Percentiles rank a stretch among this genome's conserved stretches.
phyloP scores from a whole-genome alignment of 202 grass and related monocot species.

The Saccharum hybrid region DNA sequence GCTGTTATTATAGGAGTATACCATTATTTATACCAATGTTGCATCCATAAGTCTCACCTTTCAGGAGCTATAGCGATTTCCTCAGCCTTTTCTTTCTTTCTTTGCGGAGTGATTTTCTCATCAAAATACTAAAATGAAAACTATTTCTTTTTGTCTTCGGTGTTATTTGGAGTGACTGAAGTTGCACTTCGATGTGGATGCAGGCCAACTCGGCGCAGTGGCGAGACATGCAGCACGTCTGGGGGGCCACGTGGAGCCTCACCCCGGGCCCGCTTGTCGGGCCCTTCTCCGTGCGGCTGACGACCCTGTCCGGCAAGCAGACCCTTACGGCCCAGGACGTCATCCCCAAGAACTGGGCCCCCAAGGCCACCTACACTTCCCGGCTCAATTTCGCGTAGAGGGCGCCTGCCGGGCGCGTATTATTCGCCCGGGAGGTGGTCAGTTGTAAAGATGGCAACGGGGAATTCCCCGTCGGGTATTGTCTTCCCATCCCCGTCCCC shows the following conservation, averaged over 20 bases:
- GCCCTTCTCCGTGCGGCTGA: constrained; percentile 79
- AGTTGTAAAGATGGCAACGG: too few species aligned
- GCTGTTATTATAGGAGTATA: too few species aligned
- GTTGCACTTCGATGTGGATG: constrained; percentile 2
- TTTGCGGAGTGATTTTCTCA: too few species aligned
- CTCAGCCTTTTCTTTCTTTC: background rate
- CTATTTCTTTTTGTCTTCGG: background rate
- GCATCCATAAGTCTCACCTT: background rate
- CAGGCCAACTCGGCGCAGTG: constrained; percentile 76
- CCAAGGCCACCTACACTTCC: constrained; percentile 96
- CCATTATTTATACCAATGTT: background rate
- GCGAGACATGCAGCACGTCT: constrained; percentile 90
- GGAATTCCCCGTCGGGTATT: too few species aligned
- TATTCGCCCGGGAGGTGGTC: background rate
- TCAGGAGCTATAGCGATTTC: background rate
- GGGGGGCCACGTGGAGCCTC: constrained; percentile 94
- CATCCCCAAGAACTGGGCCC: constrained; percentile 84
- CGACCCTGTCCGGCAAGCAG: constrained; percentile 68
- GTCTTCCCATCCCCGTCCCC: too few species aligned
- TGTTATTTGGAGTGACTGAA: background rate
- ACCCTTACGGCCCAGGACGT: constrained; percentile 84
- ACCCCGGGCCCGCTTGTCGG: constrained; percentile 69
- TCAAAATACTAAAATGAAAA: background rate
- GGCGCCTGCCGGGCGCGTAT: background rate
- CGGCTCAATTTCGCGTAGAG: constrained; percentile 73